Evolutionary conservation across 139 green algal genomes (phyloP).

Genomic region (Eudorina sp.): DNA sequence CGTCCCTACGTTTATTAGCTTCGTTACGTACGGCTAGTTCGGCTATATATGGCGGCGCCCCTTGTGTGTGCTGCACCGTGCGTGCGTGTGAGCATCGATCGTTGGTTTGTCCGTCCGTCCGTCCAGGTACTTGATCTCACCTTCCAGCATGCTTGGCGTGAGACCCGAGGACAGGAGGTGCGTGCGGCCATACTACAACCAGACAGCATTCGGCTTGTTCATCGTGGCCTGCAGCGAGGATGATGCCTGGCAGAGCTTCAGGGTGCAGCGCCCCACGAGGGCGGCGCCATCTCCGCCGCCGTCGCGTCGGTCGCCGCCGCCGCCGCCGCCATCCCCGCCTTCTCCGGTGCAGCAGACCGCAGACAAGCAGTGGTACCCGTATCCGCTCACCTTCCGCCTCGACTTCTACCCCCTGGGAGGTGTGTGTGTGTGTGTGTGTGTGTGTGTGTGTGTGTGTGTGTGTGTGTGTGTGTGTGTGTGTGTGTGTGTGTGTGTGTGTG

Average conservation of each 20-base stretch:
- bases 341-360: not conserved
- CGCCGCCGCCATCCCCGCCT: not conserved
- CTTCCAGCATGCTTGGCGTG: not conserved
- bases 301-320: not conserved
- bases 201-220: not conserved
- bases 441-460: no score
- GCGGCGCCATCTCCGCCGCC: not conserved
- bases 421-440: no score
- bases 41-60: no score
- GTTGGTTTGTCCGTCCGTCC: no score
- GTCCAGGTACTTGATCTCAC: not conserved
- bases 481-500: no score
- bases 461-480: no score
- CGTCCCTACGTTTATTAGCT: no score
- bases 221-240: not conserved
- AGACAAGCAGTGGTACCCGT: not conserved
- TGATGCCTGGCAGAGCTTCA: not conserved
- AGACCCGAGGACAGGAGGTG: not conserved
- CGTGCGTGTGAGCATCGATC: no score
- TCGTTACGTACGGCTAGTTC: no score
- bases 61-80: no score
- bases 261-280: not conserved
- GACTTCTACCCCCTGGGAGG: slow-evolving; percentile 4
- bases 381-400: not conserved
- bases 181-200: not conserved